phyloP scores from a whole-genome alignment of 2,329 filamentous ascomycete species.

The Conoideocrella luteorostrata region DNA sequence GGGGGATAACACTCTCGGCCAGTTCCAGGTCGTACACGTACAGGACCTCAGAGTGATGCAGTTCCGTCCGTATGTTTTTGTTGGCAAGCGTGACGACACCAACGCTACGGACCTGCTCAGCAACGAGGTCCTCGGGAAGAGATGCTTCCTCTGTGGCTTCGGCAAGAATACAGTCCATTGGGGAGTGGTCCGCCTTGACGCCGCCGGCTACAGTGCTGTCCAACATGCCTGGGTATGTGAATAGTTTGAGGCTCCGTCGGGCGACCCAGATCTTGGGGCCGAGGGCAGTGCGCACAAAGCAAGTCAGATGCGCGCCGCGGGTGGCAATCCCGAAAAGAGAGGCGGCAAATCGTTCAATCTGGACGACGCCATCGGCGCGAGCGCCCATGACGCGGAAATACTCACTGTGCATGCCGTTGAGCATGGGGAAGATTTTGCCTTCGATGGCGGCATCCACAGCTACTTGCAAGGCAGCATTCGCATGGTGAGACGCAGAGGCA shows the following conservation, averaged over 20 bases:
- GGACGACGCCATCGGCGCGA: conserved; percentile 24
- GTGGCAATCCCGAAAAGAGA: conserved; percentile 61
- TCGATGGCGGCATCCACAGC: conserved; percentile 32
- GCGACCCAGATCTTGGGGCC: conserved; percentile 68
- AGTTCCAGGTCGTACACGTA: conserved; percentile 76
- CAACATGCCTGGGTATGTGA: conserved; percentile 67
- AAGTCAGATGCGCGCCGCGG: conserved; percentile 62
- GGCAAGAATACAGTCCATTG: conserved; percentile 61
- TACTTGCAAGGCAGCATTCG: conserved; percentile 32
- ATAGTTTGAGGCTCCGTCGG: conserved; percentile 55
- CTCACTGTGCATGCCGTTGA: conserved; percentile 35
- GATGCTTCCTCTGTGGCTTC: conserved; percentile 69
- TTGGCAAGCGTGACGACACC: conserved; percentile 31
- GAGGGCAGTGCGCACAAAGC: conserved; percentile 37
- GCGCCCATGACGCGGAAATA: conserved; percentile 34
- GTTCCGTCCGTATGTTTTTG: conserved; percentile 17
- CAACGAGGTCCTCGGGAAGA: conserved; percentile 23
- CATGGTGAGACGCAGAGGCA: conserved; percentile 20
- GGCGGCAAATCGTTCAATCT: conserved; percentile 55
- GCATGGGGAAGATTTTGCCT: conserved; percentile 29
- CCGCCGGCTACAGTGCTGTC: conserved; percentile 80
- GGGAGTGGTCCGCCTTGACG: conserved; percentile 58
- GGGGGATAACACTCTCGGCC: conserved; percentile 47
- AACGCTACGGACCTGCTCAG: conserved; percentile 15
- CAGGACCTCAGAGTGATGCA: conserved; percentile 33